These are phyloP conservation scores for Myxozyma lipomycoides DNA, from an alignment of 805 yeast species.

Conservation along the genomic window DNA sequence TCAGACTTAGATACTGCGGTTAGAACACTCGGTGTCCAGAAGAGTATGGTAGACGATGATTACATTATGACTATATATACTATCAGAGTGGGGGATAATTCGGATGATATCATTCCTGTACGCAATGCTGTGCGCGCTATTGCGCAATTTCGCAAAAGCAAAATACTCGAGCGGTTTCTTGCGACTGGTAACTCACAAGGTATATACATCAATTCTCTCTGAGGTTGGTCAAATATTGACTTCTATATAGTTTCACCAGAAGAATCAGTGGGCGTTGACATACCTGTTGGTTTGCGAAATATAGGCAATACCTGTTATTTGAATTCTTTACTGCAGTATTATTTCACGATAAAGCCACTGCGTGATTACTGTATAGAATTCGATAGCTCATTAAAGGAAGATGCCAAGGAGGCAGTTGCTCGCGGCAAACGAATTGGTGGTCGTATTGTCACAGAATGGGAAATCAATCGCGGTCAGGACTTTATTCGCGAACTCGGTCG, in stretches of 20 bases:
- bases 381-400: constrained; percentile 32
- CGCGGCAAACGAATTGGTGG: constrained; percentile 75
- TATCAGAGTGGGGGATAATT: constrained; percentile 42
- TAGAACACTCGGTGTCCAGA: constrained; percentile 25
- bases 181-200: constrained; percentile 30
- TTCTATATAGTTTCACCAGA: not conserved
- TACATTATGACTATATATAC: constrained; percentile 32
- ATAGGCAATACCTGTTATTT: constrained; percentile 95
- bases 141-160: constrained; percentile 56
- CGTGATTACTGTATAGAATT: constrained; percentile 62
- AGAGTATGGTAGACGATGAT: constrained; percentile 14
- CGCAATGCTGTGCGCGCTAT: constrained; percentile 60
- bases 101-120: constrained; percentile 51
- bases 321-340: constrained; percentile 85
- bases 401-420: constrained; percentile 26
- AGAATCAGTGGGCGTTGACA: constrained; percentile 51
- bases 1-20: constrained; percentile 28
- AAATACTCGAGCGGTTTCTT: constrained; percentile 53
- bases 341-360: constrained; percentile 79
- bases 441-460: constrained; percentile 69
- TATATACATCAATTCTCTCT: not conserved
- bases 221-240: constrained; percentile 37
- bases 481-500: constrained; percentile 70
- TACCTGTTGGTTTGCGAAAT: constrained; percentile 88
- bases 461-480: constrained; percentile 75